Conservation (phyloP, 164 flowering plant genomes). For the Chloranthus sessilifolius region DNA sequence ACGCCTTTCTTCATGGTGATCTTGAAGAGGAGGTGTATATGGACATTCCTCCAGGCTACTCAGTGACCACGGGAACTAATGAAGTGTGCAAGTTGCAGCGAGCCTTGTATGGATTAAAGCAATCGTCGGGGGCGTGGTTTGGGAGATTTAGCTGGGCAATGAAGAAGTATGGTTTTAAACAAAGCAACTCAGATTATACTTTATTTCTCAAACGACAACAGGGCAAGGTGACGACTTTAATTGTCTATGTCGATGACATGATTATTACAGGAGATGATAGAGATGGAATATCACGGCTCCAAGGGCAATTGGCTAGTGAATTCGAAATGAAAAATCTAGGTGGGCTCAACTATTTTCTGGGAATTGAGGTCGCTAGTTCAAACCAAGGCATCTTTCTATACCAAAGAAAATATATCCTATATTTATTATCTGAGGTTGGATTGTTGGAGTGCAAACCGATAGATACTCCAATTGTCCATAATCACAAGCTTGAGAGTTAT, state of each 20-base stretch:
- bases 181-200: constrained; percentile 3
- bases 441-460: background rate
- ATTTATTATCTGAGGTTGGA: background rate
- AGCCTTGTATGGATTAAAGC: background rate
- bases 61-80: constrained; percentile 1
- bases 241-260: constrained; percentile 2
- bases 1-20: background rate
- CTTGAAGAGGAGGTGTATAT: background rate
- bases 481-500: background rate
- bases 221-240: background rate
- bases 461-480: background rate
- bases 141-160: background rate
- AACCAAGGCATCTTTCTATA: constrained; percentile 1
- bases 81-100: background rate
- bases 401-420: background rate
- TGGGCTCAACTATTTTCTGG: background rate
- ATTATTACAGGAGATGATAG: too few species aligned
- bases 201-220: background rate
- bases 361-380: background rate
- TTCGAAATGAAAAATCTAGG: too few species aligned
- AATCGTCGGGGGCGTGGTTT: constrained; percentile 1
- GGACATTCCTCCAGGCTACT: constrained; percentile 7
- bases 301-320: background rate
- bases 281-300: background rate
- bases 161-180: too few species aligned